These are phyloP conservation scores for Puccinia hordei DNA, from an alignment of 1,284 basidiomycete species.

Conservation along the genomic window DNA sequence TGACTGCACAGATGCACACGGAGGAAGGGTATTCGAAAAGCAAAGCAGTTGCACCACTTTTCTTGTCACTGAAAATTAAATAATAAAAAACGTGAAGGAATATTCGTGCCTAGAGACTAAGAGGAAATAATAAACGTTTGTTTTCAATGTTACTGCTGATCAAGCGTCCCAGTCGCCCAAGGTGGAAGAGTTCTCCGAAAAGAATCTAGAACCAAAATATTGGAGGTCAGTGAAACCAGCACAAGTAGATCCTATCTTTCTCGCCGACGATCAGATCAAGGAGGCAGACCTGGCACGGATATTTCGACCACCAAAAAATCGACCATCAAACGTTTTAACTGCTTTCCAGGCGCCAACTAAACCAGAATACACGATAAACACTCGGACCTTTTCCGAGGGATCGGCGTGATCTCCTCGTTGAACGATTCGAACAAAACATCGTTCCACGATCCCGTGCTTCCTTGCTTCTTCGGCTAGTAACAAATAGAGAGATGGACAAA, in stretches of 20 bases:
- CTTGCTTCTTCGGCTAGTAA: conserved; percentile 78
- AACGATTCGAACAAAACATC: conserved; percentile 54
- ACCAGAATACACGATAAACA: conserved; percentile 69
- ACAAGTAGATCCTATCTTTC: background rate
- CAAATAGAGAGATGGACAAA: background rate
- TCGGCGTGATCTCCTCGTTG: conserved; percentile 36
- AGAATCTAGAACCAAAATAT: conserved; percentile 32
- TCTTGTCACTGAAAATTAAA: background rate
- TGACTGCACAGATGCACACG: too few relatives aligned
- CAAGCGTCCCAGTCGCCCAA: conserved; percentile 51
- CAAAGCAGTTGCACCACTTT: background rate
- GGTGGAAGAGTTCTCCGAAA: conserved; percentile 47
- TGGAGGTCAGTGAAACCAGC: background rate
- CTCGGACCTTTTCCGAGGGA: conserved; percentile 42
- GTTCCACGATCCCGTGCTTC: conserved; percentile 64
- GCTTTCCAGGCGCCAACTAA: conserved; percentile 92
- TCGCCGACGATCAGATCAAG: background rate
- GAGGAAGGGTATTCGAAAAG: background rate
- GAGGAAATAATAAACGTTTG: background rate
- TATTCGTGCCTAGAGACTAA: background rate
- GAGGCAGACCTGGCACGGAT: conserved; percentile 62
- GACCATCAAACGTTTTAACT: conserved; percentile 81
- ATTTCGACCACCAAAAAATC: conserved; percentile 81
- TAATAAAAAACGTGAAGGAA: background rate
- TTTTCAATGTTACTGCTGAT: background rate